These are phyloP conservation scores for Penicillium salamii DNA, from an alignment of 495 filamentous ascomycete genomes.

Conservation along the genomic window DNA sequence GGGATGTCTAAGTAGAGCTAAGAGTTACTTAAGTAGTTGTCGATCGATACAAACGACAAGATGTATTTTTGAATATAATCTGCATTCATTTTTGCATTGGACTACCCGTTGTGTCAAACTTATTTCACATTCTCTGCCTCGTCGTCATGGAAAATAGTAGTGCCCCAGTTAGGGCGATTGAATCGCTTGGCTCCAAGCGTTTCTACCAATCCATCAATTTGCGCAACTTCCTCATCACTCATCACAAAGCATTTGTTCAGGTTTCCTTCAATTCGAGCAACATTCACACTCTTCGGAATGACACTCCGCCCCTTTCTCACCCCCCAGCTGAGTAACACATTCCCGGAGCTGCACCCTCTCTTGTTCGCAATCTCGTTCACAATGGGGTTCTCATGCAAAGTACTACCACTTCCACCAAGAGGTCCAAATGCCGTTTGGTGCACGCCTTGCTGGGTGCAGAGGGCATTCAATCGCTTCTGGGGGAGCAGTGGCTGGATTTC, in stretches of 20 bases:
- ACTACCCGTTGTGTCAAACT: too few species aligned
- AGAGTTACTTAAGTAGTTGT: too few species aligned
- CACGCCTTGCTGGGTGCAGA: conserved; percentile 50
- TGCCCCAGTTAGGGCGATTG: conserved; percentile 29
- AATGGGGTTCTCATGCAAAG: conserved; percentile 52
- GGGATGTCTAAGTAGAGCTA: too few species aligned
- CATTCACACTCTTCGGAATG: conserved; percentile 58
- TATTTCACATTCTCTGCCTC: conserved; percentile 13
- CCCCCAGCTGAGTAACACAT: conserved; percentile 59
- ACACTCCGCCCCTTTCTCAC: conserved; percentile 55
- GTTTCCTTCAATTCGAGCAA: conserved; percentile 47
- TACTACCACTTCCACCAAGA: conserved; percentile 48
- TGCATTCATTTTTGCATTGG: too few species aligned
- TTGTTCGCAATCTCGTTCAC: conserved; percentile 49
- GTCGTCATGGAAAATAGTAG: conserved; percentile 27
- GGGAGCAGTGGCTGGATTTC: conserved; percentile 57
- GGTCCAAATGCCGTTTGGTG: conserved; percentile 64
- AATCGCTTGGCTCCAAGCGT: conserved; percentile 23
- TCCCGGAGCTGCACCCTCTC: conserved; percentile 55
- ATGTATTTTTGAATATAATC: too few species aligned
- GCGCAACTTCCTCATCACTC: conserved; percentile 44
- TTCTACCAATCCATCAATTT: conserved; percentile 41
- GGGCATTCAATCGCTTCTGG: conserved; percentile 53
- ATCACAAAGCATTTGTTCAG: conserved; percentile 53
- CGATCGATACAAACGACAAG: too few species aligned